Percentiles rank a stretch among this genome's conserved stretches.
These are phyloP conservation scores for Ceratobasidium sp. DNA, from an alignment of 1,284 basidiomycete genomes.

Conservation along the genomic window DNA sequence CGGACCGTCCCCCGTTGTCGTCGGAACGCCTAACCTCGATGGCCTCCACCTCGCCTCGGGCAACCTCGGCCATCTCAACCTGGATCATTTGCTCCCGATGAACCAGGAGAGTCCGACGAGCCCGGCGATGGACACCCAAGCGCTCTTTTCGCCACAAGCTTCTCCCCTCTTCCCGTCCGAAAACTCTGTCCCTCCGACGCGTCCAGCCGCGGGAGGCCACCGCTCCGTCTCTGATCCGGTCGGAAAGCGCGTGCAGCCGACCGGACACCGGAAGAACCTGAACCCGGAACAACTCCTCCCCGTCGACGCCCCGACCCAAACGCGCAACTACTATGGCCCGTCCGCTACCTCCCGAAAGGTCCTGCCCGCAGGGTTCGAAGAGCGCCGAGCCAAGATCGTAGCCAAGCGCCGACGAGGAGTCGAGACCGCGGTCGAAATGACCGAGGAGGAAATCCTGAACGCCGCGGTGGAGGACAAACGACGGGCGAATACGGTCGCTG, in stretches of 20 bases:
- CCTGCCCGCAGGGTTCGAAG: constrained; percentile 65
- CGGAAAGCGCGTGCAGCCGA: constrained; percentile 66
- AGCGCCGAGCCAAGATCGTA: constrained; percentile 55
- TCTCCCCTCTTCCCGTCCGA: constrained; percentile 26
- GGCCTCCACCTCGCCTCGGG: constrained; percentile 27
- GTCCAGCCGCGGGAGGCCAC: background rate
- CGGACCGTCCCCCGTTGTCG: constrained; percentile 25
- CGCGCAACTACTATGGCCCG: constrained; percentile 69
- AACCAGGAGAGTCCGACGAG: constrained; percentile 27
- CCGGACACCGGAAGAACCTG: constrained; percentile 66
- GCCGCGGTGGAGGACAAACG: constrained; percentile 83
- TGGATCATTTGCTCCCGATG: no score
- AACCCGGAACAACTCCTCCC: constrained; percentile 67
- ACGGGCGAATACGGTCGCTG: constrained; percentile 84
- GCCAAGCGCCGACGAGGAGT: constrained; percentile 48
- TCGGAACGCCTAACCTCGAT: constrained; percentile 29
- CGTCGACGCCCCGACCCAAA: constrained; percentile 70
- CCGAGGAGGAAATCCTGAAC: constrained; percentile 61
- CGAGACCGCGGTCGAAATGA: constrained; percentile 59
- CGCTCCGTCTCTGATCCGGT: constrained; percentile 53
- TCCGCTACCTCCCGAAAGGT: constrained; percentile 73
- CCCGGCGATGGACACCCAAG: constrained; percentile 32
- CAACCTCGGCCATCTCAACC: constrained; percentile 22
- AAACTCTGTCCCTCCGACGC: background rate
- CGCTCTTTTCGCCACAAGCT: constrained; percentile 26